Conservation (phyloP, 2,329 filamentous ascomycete genomes). For the Ploettnerulaceae sp. region DNA sequence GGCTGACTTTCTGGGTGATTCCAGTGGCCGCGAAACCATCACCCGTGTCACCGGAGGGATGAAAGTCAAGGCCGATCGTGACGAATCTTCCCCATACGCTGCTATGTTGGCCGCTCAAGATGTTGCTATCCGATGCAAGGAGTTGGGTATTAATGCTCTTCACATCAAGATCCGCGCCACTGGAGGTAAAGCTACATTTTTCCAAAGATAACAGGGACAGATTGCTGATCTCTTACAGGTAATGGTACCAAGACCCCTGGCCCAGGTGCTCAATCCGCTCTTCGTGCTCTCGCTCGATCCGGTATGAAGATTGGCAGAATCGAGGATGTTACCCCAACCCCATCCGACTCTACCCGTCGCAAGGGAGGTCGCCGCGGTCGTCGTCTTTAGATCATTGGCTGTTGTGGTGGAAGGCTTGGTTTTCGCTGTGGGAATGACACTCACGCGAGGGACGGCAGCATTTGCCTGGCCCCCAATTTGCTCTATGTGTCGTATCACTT, state of each 20-base stretch:
- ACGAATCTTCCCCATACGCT: constrained; percentile 99
- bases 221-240: constrained; percentile 44
- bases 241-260: constrained; percentile 99
- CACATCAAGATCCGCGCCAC: constrained; percentile 99
- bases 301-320: constrained; percentile 99
- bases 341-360: constrained; percentile 98
- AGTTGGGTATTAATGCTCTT: constrained; percentile 85
- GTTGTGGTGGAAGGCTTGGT: constrained; percentile 32
- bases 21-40: constrained; percentile 98
- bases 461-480: constrained; percentile 59
- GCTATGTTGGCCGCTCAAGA: constrained; percentile 99
- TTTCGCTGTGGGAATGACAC: constrained; percentile 61
- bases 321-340: constrained; percentile 98
- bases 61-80: constrained; percentile 99
- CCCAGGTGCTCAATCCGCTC: constrained; percentile 97
- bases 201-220: background rate
- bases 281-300: constrained; percentile 96
- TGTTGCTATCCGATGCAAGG: constrained; percentile 85
- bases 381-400: constrained; percentile 71
- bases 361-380: constrained; percentile 99
- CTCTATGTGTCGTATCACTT: constrained; percentile 44
- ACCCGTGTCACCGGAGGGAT: constrained; percentile 99
- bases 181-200: constrained; percentile 61
- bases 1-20: constrained; percentile 65
- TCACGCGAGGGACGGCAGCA: constrained; percentile 67